Evolutionary conservation across 2,329 filamentous ascomycete genomes (phyloP).

Genomic region (Aspergillus piperis): DNA sequence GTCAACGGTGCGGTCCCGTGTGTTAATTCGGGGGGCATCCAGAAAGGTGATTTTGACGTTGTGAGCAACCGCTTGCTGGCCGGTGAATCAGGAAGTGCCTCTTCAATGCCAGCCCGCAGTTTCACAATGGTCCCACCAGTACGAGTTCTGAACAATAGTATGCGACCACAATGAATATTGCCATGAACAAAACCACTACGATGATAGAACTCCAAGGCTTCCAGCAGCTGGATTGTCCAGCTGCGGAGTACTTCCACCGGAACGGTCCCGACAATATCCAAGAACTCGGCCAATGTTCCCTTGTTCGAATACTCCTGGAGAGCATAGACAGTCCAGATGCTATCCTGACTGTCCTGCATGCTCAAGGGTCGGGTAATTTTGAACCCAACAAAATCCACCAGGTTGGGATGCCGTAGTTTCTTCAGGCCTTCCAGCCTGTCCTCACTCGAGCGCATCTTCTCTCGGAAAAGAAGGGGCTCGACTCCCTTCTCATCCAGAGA

Average conservation of each 20-base stretch:
- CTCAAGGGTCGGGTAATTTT: conserved; percentile 63
- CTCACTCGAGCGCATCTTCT: conserved; percentile 75
- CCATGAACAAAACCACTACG: conserved; percentile 81
- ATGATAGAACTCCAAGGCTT: conserved; percentile 85
- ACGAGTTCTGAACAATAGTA: conserved; percentile 71
- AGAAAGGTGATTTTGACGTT: conserved; percentile 76
- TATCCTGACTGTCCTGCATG: conserved; percentile 42
- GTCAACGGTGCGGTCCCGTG: conserved; percentile 57
- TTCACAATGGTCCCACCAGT: conserved; percentile 70
- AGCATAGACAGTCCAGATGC: conserved; percentile 71
- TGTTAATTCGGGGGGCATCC: conserved; percentile 76
- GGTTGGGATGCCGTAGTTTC: conserved; percentile 70
- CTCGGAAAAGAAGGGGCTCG: conserved; percentile 67
- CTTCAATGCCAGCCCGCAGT: conserved; percentile 50
- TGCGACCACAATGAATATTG: conserved; percentile 75
- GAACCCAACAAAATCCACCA: conserved; percentile 80
- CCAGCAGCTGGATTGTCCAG: conserved; percentile 89
- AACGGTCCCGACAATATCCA: conserved; percentile 75
- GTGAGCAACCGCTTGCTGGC: conserved; percentile 35
- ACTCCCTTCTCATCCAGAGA: conserved; percentile 59
- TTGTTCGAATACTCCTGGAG: conserved; percentile 77
- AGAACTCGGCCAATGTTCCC: conserved; percentile 76
- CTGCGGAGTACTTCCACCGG: conserved; percentile 74
- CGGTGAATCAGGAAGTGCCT: conserved; percentile 53
- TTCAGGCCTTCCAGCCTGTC: conserved; percentile 74